Conservation (phyloP, 73 alveolate genomes). For the Paramecium tetraurelia region DNA sequence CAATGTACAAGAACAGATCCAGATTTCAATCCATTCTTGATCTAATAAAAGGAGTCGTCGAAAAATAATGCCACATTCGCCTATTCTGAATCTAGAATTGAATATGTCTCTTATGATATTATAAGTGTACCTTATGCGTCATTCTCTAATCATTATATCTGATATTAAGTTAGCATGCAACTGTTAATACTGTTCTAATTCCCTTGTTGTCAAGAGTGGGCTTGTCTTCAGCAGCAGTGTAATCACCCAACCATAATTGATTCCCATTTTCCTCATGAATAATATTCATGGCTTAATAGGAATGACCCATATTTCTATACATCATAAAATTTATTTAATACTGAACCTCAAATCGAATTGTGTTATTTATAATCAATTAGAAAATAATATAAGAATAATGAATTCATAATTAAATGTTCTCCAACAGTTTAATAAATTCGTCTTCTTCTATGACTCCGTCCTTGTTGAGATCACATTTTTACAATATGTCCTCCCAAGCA, state of each 20-base stretch:
- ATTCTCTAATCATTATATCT: background rate
- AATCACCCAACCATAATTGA: constrained; percentile 59
- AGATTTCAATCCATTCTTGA: constrained; percentile 58
- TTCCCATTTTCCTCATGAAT: constrained; percentile 44
- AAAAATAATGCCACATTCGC: constrained; percentile 29
- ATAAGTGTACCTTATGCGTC: background rate
- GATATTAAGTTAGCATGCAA: constrained; percentile 21
- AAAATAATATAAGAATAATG: background rate
- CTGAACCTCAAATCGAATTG: background rate
- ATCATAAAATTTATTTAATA: background rate
- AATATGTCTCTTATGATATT: background rate
- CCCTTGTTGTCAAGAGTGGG: constrained; percentile 24
- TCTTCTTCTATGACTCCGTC: background rate
- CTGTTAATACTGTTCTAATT: constrained; percentile 51
- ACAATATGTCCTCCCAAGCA: constrained; percentile 10
- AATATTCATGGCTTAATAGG: constrained; percentile 33
- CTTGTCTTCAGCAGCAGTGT: constrained; percentile 60
- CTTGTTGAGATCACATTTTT: background rate
- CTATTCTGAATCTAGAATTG: constrained; percentile 32
- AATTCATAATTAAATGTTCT: background rate
- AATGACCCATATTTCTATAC: background rate
- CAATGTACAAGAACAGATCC: constrained; percentile 92
- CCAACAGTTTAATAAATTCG: background rate
- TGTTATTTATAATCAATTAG: background rate
- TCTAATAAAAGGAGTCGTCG: background rate